phyloP scores from a whole-genome alignment of 1,284 basidiomycete species.

The Bjerkandera adusta region DNA sequence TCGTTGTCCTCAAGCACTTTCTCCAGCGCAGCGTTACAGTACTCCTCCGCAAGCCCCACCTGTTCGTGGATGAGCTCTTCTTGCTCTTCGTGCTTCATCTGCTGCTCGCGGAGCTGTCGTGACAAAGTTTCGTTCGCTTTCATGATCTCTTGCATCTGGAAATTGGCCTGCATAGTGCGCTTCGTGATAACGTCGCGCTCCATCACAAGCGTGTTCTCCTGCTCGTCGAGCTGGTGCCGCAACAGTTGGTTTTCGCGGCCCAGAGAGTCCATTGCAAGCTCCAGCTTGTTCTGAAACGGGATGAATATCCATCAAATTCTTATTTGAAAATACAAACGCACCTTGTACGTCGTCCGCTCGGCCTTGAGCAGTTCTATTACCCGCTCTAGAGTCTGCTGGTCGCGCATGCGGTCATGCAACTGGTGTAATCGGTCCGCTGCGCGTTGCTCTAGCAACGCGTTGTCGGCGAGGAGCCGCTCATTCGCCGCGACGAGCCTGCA shows the following conservation, averaged over 20 bases:
- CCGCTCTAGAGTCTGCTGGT: conserved; percentile 6
- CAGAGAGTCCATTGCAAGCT: not conserved
- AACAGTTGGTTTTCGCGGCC: conserved; percentile 3
- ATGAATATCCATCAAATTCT: too few species aligned
- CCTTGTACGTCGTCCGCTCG: conserved; percentile 7
- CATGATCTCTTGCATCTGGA: not conserved
- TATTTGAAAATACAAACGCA: not conserved
- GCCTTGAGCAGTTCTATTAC: conserved; percentile 6
- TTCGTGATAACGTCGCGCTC: not conserved
- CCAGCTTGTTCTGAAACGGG: not conserved
- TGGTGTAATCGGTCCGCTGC: conserved; percentile 2
- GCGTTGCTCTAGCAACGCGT: conserved; percentile 5
- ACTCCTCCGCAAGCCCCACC: not conserved
- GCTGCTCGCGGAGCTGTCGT: conserved; percentile 1
- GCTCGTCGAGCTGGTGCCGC: not conserved
- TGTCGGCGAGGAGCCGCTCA: conserved; percentile 6
- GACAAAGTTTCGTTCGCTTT: conserved; percentile 9
- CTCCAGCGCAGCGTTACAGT: not conserved
- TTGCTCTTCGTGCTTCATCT: not conserved
- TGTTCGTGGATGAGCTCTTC: not conserved
- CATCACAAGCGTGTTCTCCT: not conserved
- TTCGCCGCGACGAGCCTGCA: conserved; percentile 3
- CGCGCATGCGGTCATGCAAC: conserved; percentile 4
- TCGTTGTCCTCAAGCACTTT: conserved; percentile 1
- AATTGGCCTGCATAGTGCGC: not conserved